Conservation (phyloP, 108 stramenopile genomes). For the Nitzschia inconspicua region DNA sequence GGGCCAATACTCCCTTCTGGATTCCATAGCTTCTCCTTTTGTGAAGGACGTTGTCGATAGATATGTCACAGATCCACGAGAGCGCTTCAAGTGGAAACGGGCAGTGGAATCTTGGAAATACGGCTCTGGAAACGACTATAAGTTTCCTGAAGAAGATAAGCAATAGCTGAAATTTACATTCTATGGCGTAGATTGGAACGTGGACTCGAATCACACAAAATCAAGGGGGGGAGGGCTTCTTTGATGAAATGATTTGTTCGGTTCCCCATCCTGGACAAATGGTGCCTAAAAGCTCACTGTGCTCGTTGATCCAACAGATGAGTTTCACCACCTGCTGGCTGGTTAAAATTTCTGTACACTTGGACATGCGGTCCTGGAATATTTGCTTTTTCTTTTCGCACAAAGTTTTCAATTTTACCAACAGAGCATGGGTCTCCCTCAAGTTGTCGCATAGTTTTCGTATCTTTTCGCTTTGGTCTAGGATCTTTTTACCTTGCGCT, state of each 20-base stretch:
- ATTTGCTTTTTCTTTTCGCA: constrained; percentile 69
- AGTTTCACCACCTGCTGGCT: constrained; percentile 75
- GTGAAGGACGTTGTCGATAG: constrained; percentile 37
- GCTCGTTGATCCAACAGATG: constrained; percentile 70
- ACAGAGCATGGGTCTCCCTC: constrained; percentile 39
- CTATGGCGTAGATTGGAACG: too few relatives aligned
- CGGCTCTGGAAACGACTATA: constrained; percentile 81
- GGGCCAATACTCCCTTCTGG: constrained; percentile 52
- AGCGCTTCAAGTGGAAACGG: constrained; percentile 40
- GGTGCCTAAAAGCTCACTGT: constrained; percentile 40
- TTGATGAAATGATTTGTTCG: constrained; percentile 34
- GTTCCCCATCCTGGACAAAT: constrained; percentile 74
- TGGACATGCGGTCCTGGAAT: constrained; percentile 75
- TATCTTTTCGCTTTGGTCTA: constrained; percentile 73
- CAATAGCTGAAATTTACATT: not conserved
- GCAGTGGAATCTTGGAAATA: constrained; percentile 78
- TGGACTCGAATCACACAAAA: not conserved
- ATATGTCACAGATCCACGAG: constrained; percentile 37
- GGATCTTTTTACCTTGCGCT: constrained; percentile 55
- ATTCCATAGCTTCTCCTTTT: constrained; percentile 38
- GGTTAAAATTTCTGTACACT: constrained; percentile 69
- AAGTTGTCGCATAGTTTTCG: constrained; percentile 56
- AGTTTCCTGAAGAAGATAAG: constrained; percentile 29
- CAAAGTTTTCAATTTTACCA: constrained; percentile 45
- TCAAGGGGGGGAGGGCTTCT: not conserved